Evolutionary conservation across 805 yeast genomes (phyloP), one percentile per base, ranked within the genome.

Genomic region (Cyberlindnera bimundalis): DNA sequence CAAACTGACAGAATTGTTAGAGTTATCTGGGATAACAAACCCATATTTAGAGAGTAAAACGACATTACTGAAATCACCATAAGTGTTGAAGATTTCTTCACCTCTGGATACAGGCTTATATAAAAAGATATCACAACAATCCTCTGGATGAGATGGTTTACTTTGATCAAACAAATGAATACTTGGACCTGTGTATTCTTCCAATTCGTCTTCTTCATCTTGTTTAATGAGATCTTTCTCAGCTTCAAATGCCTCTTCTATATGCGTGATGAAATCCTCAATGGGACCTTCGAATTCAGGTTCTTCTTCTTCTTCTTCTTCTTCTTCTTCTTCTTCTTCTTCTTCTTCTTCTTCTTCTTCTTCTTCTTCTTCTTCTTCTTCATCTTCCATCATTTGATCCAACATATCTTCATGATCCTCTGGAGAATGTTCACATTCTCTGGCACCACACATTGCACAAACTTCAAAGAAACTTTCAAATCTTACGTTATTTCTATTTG

Each of bases 1-100:
- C n/a, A 86, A 56, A 39, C 78, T 68, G 11, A 84, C 73, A 2
- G 71, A 56, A 49, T 84, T 88, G 52, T 75, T 70, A 1, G 67
- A 64, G 48, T 79, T 77, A n/a, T 65, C 64, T 36, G 68, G 64
- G 27, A 74, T 66, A 9, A 81, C 74, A 58, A 90, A 89, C 1
- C 96, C 96, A 58, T 89, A 90, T 42, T 85, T 72, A 12, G 89
- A 77, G 12, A 89, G 59, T 29, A 90, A 63, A 27, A 76, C 71
- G 0, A 84, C 68, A 50, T 85, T 87, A 13, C 81, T 63, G 29
- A 82, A 67, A 20, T 79, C 82, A 0, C 96, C 97, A 53, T 89
- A 90, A 0, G 93, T 79, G 62, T 87, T 89, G 67, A 80, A 85
- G 12, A 91, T 55, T 55, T 91, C 96, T 11, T 67, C 59, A 7